Conservation (phyloP, 1,284 basidiomycete genomes). For the Ceratobasidium sp. region DNA sequence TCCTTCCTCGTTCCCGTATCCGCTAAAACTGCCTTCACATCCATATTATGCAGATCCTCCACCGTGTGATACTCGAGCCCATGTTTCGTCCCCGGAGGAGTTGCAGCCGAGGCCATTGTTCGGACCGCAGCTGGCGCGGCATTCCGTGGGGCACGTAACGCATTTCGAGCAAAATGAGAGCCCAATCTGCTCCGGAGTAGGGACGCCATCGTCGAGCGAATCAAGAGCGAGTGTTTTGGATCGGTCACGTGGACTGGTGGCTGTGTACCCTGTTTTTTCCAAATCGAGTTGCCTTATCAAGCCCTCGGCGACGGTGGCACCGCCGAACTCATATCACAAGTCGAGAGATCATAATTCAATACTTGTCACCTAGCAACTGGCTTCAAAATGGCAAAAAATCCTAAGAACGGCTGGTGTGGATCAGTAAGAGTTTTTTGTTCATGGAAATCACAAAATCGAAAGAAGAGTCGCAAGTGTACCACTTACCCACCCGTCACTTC, state of each 20-base stretch:
- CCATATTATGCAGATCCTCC: constrained; percentile 82
- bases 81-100: constrained; percentile 33
- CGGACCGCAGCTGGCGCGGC: not conserved
- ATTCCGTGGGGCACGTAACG: constrained; percentile 3
- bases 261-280: constrained; percentile 4
- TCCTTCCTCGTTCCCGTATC: constrained; percentile 79
- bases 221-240: constrained; percentile 30
- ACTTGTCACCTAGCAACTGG: no score
- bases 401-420: no score
- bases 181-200: constrained; percentile 30
- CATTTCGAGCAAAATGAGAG: constrained; percentile 31
- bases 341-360: not conserved
- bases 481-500: no score
- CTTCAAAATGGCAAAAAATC: no score
- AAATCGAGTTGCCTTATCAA: not conserved
- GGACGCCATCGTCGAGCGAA: constrained; percentile 39
- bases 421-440: no score
- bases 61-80: constrained; percentile 65
- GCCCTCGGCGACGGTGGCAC: no score
- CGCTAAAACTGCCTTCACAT: constrained; percentile 78
- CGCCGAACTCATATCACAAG: no score
- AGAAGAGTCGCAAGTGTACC: no score
- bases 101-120: constrained; percentile 18
- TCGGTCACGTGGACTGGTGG: constrained; percentile 23
- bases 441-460: no score